phyloP scores from a whole-genome alignment of 2,329 filamentous ascomycete species.

The Ophiostoma sp. region DNA sequence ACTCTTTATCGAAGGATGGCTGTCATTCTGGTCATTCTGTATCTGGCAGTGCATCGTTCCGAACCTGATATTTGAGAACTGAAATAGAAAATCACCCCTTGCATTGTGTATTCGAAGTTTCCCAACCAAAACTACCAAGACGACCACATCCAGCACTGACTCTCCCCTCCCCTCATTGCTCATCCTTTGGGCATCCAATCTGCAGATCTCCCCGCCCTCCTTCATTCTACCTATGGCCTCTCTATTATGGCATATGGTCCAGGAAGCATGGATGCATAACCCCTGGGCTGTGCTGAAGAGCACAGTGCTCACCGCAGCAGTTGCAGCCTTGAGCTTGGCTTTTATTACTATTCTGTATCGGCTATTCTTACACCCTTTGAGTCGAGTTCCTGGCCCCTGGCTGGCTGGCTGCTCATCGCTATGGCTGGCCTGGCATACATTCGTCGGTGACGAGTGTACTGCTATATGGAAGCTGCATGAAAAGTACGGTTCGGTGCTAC shows the following conservation, averaged over 20 bases:
- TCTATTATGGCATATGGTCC: neutral
- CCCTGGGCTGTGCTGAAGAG: neutral
- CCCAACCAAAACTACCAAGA: neutral
- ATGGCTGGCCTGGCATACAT: slow-evolving; percentile 21
- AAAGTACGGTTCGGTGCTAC: slow-evolving; percentile 24
- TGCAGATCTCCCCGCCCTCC: neutral
- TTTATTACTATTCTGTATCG: neutral
- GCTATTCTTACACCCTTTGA: slow-evolving; percentile 36
- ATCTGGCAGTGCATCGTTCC: neutral
- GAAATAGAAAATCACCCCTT: neutral
- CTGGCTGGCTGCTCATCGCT: slow-evolving; percentile 29
- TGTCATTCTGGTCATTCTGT: neutral
- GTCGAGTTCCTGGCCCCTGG: slow-evolving; percentile 32
- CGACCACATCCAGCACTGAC: neutral
- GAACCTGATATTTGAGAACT: neutral
- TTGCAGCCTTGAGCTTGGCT: neutral
- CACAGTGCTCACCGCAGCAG: too few relatives aligned
- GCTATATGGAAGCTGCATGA: slow-evolving; percentile 21
- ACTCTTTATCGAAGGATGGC: neutral
- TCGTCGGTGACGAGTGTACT: slow-evolving; percentile 21
- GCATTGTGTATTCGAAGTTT: neutral
- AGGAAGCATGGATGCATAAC: neutral
- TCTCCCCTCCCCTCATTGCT: neutral
- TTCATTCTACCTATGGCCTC: neutral
- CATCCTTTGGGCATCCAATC: too few relatives aligned